These are phyloP conservation scores for Cyberlindnera japonica DNA, from an alignment of 805 yeast genomes.

Conservation along the genomic window DNA sequence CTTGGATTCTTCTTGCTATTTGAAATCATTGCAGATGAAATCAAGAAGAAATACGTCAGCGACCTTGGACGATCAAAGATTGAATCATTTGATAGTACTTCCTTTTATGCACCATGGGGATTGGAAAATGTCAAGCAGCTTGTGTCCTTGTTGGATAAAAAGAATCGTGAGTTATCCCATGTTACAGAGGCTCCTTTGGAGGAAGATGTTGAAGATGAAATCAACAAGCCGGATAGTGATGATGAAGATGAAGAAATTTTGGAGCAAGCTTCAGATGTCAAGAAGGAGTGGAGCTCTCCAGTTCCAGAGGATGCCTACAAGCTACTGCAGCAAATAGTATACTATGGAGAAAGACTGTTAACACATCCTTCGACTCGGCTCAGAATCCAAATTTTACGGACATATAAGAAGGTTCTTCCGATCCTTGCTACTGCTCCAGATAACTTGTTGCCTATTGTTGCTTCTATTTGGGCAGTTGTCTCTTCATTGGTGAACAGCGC, in stretches of 20 bases:
- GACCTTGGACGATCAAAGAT: conserved; percentile 21
- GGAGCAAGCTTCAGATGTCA: conserved; percentile 29
- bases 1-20: conserved; percentile 74
- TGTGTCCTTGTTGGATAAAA: conserved; percentile 38
- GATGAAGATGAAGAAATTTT: conserved; percentile 29
- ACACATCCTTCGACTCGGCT: conserved; percentile 63
- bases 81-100: conserved; percentile 25
- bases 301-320: conserved; percentile 59
- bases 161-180: conserved; percentile 26
- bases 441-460: conserved; percentile 45
- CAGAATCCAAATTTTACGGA: conserved; percentile 51
- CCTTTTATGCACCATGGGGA: conserved; percentile 37
- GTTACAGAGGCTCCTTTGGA: conserved; percentile 36
- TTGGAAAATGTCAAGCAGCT: conserved; percentile 43
- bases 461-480: conserved; percentile 51
- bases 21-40: conserved; percentile 51
- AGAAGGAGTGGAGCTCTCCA: conserved; percentile 57
- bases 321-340: conserved; percentile 55
- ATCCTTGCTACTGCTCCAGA: conserved; percentile 47
- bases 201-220: conserved; percentile 37
- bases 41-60: conserved; percentile 35
- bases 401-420: conserved; percentile 44
- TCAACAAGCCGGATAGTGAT: conserved; percentile 33
- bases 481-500: conserved; percentile 16
- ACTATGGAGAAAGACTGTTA: conserved; percentile 65